These are phyloP conservation scores for Quercus variabilis DNA, from an alignment of 306 rosid genomes.

Conservation along the genomic window DNA sequence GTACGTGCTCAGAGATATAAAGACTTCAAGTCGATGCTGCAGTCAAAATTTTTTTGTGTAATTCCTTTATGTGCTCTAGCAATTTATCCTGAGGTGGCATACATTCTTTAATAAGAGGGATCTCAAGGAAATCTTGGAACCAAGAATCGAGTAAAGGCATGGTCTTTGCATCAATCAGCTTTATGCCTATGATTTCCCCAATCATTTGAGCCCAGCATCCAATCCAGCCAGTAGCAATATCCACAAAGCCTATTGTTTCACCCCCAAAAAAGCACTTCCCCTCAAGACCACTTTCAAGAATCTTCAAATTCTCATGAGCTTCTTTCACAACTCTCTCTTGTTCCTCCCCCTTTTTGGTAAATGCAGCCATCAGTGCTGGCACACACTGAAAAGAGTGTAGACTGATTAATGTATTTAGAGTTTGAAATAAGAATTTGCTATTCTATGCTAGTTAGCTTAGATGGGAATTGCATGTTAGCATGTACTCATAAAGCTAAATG, in stretches of 20 bases:
- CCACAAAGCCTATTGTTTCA: slow-evolving; percentile 40
- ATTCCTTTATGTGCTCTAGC: slow-evolving; percentile 21
- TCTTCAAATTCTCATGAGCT: slow-evolving; percentile 40
- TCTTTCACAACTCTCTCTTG: slow-evolving; percentile 41
- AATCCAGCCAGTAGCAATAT: slow-evolving; percentile 44
- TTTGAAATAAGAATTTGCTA: not conserved
- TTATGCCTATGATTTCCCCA: slow-evolving; percentile 34
- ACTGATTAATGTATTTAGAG: not conserved
- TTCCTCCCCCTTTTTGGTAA: slow-evolving; percentile 40
- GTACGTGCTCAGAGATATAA: not conserved
- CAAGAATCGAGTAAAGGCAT: slow-evolving; percentile 40
- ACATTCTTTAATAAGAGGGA: slow-evolving; percentile 31
- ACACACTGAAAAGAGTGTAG: slow-evolving; percentile 23
- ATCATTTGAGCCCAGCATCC: slow-evolving; percentile 26
- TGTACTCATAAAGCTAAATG: no score
- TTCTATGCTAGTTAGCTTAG: not conserved
- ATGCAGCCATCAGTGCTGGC: slow-evolving; percentile 31
- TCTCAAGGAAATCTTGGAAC: slow-evolving; percentile 28
- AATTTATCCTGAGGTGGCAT: slow-evolving; percentile 36
- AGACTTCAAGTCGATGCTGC: slow-evolving; percentile 25
- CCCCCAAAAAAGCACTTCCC: slow-evolving; percentile 42
- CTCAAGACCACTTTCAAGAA: slow-evolving; percentile 36
- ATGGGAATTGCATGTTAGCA: no score
- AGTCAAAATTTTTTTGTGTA: not conserved
- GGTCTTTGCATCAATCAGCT: slow-evolving; percentile 29